Evolutionary conservation across 2,329 filamentous ascomycete genomes (phyloP), one percentile per base, ranked within the genome.

Genomic region (Xylariaceae sp.): DNA sequence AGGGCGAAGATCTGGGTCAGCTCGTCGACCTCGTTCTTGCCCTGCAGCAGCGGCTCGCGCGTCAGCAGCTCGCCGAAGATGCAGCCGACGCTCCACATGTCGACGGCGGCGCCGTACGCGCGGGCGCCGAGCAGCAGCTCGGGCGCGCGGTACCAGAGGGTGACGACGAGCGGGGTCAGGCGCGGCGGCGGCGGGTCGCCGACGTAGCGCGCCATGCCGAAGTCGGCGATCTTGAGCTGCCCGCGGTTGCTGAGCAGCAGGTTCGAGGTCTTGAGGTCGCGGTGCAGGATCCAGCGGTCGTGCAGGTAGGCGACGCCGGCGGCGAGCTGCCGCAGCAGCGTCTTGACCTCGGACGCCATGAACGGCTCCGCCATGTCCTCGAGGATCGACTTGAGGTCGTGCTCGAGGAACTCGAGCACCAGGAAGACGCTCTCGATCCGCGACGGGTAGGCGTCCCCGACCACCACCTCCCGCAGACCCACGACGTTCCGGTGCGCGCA

Each of bases 1-100:
- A 98, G 84, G 65, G 88, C 87, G 73, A 99, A 96, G 71, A 97
- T 96, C 73, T 87, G 89, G 50, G 87, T 86, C 12, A 98, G 80
- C 71, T 97, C 88, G 69, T 96, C 91, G 54, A 96, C 92, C 76
- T 99, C 95, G 74, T 96, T 97, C 69, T 87, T 89, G 48, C 93
- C 93, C 67, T 91, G 91, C 0, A 99, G 79, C 1, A 98, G 73
- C 0, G 93, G 91, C 60, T 93, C 88, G 60, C 91, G 89, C 37
- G 86, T 88, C 19, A 98, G 80, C 2, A 99, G 82, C 77, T 99
- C 95, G 59, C 88, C 93, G 70, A 99, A 96, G 69, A 99, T 92
- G 75, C 95, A 98, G 12, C 95, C 95, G 2, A 98, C 79, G 74
- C 90, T 96, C 95, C 95, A 99, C 82, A 98, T 89, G 75, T 98